These are phyloP conservation scores for Chytriomyces hyalinus DNA, from an alignment of 192 early-diverging fungal genomes.

Conservation along the genomic window DNA sequence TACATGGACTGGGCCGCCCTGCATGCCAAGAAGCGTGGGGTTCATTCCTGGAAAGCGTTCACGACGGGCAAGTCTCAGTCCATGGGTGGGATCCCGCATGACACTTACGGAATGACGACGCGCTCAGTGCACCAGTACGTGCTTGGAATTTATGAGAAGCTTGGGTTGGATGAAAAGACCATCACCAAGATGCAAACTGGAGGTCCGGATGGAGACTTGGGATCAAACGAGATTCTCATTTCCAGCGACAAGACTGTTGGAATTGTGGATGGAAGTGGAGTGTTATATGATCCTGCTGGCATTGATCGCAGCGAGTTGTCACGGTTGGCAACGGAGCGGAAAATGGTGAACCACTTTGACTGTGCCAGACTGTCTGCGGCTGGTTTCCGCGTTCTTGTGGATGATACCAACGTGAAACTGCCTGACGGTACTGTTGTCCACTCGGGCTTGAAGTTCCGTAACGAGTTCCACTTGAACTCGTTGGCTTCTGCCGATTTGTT, in stretches of 20 bases:
- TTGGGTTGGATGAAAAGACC: constrained; percentile 74
- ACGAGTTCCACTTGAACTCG: constrained; percentile 92
- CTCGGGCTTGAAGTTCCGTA: constrained; percentile 91
- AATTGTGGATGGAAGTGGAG: constrained; percentile 95
- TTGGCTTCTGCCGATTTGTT: constrained; percentile 83
- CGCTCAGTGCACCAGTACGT: constrained; percentile 99
- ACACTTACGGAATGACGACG: constrained; percentile 97
- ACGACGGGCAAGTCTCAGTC: constrained; percentile 97
- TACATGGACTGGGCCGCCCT: constrained; percentile 99
- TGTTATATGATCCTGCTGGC: constrained; percentile 89
- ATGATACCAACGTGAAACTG: constrained; percentile 87
- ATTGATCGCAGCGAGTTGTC: constrained; percentile 86
- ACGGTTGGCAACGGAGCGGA: constrained; percentile 80
- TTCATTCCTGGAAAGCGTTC: constrained; percentile 99
- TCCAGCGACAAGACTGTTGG: constrained; percentile 93
- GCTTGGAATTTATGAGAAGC: constrained; percentile 83
- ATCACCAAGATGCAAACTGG: constrained; percentile 94
- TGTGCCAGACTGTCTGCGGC: constrained; percentile 71
- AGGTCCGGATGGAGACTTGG: constrained; percentile 97
- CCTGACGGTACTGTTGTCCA: constrained; percentile 86
- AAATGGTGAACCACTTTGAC: constrained; percentile 92
- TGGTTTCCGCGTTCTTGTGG: constrained; percentile 93
- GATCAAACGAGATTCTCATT: constrained; percentile 98
- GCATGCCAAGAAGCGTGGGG: constrained; percentile 83
- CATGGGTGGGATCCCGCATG: constrained; percentile 95